These are phyloP conservation scores for Thelonectria rubi DNA, from an alignment of 2,329 filamentous ascomycete genomes.

Conservation along the genomic window DNA sequence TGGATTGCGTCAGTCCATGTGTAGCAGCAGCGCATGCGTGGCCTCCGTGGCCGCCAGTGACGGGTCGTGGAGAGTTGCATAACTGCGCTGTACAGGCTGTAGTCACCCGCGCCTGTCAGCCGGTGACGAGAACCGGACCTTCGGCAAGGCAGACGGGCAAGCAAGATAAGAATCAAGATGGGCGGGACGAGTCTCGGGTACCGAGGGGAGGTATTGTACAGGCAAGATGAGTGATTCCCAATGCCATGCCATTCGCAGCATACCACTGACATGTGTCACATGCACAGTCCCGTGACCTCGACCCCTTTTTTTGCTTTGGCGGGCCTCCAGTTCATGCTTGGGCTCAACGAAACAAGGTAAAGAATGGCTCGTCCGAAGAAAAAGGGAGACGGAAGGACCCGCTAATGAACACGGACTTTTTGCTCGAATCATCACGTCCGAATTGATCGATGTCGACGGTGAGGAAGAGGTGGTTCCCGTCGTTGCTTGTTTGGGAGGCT, in stretches of 20 bases:
- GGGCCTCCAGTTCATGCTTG: constrained; percentile 7
- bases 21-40: constrained; percentile 3
- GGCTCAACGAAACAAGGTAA: background rate
- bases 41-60: constrained; percentile 2
- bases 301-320: constrained; percentile 4
- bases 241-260: no score
- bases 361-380: background rate
- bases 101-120: background rate
- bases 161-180: constrained; percentile 3
- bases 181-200: background rate
- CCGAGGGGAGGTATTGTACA: no score
- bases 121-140: constrained; percentile 2
- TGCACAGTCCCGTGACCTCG: constrained; percentile 35
- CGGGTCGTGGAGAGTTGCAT: background rate
- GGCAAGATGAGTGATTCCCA: no score
- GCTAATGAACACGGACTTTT: background rate
- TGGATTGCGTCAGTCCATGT: constrained; percentile 17
- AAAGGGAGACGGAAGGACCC: background rate
- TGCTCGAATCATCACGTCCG: no score
- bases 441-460: no score
- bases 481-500: no score
- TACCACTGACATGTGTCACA: constrained; percentile 30
- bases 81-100: no score
- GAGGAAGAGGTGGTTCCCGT: no score
- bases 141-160: background rate